Conservation (phyloP, 176 grass and related monocot genomes). For the Musa beccarii region DNA sequence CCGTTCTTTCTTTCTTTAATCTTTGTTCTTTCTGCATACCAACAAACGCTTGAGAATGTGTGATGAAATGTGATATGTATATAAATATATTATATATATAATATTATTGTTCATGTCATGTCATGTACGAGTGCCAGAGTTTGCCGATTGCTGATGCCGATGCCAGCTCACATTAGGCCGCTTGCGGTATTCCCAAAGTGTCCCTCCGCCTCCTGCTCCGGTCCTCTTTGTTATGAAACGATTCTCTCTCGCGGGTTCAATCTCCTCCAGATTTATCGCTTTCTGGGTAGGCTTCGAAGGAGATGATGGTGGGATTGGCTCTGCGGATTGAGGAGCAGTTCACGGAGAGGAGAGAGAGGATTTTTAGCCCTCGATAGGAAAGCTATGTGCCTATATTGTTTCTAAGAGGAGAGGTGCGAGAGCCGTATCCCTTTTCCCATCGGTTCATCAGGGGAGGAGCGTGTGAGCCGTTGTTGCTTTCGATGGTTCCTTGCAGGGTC, state of each 20-base stretch:
- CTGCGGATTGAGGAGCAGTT: not conserved
- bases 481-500: slow-evolving; percentile 3
- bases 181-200: slow-evolving; percentile 19
- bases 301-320: not conserved
- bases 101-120: slow-evolving; percentile 7
- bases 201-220: not conserved
- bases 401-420: not conserved
- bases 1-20: not conserved
- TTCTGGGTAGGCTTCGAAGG: not conserved
- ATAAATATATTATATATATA: too few species aligned
- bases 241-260: not conserved
- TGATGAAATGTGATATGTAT: too few species aligned
- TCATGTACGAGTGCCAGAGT: slow-evolving; percentile 18
- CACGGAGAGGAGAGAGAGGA: not conserved
- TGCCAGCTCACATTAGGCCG: slow-evolving; percentile 14
- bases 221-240: not conserved
- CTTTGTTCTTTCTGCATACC: not conserved
- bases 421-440: not conserved
- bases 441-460: slow-evolving; percentile 19
- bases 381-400: not conserved
- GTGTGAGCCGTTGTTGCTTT: slow-evolving; percentile 1
- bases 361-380: not conserved
- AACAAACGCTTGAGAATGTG: too few species aligned
- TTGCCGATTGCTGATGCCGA: not conserved
- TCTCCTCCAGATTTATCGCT: slow-evolving; percentile 1